Conservation (phyloP, 2,329 filamentous ascomycete species). For the Trichoderma koningii region DNA sequence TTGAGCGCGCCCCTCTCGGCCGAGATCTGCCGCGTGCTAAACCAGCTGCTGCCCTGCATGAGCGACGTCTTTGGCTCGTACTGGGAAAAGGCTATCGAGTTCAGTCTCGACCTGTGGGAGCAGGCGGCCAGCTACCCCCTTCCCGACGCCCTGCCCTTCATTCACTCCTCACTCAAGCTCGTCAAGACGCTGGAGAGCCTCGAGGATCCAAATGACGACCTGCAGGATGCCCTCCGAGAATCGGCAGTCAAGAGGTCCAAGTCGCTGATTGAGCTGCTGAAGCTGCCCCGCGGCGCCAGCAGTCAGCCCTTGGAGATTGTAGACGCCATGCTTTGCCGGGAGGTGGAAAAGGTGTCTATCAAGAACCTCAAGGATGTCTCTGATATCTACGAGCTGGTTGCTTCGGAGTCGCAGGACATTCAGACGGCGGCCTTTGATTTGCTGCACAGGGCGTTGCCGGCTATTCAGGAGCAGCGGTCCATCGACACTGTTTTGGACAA, state of each 20-base stretch:
- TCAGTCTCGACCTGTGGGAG: conserved; percentile 61
- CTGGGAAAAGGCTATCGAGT: conserved; percentile 69
- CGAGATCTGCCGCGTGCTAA: conserved; percentile 58
- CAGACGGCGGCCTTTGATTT: conserved; percentile 80
- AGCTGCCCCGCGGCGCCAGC: conserved; percentile 47
- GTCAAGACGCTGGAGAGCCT: conserved; percentile 64
- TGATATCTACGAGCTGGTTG: conserved; percentile 74
- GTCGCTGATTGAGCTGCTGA: conserved; percentile 65
- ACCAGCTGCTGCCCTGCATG: conserved; percentile 69
- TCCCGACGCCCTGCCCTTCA: conserved; percentile 59
- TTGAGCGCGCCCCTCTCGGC: conserved; percentile 49
- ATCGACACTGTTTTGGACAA: conserved; percentile 75
- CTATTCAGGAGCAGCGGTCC: conserved; percentile 76
- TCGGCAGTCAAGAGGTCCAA: conserved; percentile 57
- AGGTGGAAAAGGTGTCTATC: conserved; percentile 65
- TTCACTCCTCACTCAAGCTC: conserved; percentile 74
- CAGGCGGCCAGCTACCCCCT: conserved; percentile 46
- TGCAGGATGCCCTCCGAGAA: conserved; percentile 71
- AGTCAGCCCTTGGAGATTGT: conserved; percentile 73
- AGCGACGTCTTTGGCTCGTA: conserved; percentile 84
- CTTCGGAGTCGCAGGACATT: conserved; percentile 71
- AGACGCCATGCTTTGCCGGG: conserved; percentile 71
- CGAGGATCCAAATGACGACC: conserved; percentile 80
- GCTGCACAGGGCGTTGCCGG: conserved; percentile 77
- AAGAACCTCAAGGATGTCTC: conserved; percentile 63